Conservation (phyloP, 345 rosid genomes). For the Murraya koenigii region DNA sequence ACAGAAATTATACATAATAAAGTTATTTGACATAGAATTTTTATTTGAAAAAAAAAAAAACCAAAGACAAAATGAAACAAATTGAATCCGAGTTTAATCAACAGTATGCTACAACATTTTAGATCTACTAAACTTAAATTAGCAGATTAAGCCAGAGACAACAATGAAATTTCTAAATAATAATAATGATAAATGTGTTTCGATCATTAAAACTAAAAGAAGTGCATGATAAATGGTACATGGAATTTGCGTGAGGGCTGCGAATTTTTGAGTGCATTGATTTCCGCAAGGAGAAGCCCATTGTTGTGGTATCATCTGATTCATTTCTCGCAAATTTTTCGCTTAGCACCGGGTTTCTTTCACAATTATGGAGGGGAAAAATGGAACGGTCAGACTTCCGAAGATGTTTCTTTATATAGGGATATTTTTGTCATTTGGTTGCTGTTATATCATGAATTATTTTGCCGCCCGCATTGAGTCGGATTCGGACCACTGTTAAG, state of each 20-base stretch:
- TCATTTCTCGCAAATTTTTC: constrained; percentile 15
- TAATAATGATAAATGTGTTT: not conserved
- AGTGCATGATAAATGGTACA: constrained; percentile 32
- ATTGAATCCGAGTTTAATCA: not conserved
- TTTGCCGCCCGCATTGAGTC: not conserved
- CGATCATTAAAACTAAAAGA: not conserved
- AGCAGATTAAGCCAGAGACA: not conserved
- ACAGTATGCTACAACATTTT: not conserved
- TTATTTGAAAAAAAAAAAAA: not conserved
- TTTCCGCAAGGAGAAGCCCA: constrained; percentile 87
- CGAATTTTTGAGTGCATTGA: constrained; percentile 77
- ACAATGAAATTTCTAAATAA: not conserved
- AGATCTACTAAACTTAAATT: not conserved
- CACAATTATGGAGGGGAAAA: not conserved
- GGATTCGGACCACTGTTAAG: not conserved
- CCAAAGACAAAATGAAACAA: not conserved
- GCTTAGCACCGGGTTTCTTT: not conserved
- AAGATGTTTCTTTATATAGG: not conserved
- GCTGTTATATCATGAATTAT: not conserved
- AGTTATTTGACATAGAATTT: not conserved
- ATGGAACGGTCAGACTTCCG: not conserved
- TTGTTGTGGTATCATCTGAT: constrained; percentile 62
- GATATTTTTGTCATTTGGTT: not conserved
- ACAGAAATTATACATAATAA: not conserved
- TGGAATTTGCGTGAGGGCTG: constrained; percentile 82